phyloP scores from a whole-genome alignment of 371 early-diverging fungal genomes.

The Coemansia sp. region DNA sequence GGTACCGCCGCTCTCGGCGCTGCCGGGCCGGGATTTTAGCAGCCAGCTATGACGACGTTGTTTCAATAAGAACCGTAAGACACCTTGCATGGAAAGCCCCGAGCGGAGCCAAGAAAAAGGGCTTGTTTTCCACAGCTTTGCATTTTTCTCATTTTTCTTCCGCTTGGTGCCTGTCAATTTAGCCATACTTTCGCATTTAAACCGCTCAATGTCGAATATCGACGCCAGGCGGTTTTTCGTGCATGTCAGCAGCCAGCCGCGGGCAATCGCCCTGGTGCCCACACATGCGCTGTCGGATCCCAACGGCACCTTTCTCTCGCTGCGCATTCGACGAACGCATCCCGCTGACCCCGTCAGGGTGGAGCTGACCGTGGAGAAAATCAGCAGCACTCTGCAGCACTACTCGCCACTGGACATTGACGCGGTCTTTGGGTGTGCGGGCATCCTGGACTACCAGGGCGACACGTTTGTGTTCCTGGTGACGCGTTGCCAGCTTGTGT shows the following conservation, averaged over 20 bases:
- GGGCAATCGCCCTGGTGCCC: conserved; percentile 50
- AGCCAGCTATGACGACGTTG: neutral
- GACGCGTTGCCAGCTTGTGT: conserved; percentile 35
- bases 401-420: conserved; percentile 46
- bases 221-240: conserved; percentile 48
- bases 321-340: conserved; percentile 8
- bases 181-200: too few species aligned
- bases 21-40: conserved; percentile 8
- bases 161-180: neutral
- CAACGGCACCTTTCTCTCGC: conserved; percentile 24
- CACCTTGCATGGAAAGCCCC: too few species aligned
- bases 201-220: conserved; percentile 13
- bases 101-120: too few species aligned
- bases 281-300: conserved; percentile 33
- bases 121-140: neutral
- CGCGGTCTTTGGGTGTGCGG: conserved; percentile 44
- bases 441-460: conserved; percentile 44
- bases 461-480: conserved; percentile 46
- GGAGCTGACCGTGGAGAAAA: conserved; percentile 15
- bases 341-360: conserved; percentile 12
- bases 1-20: conserved; percentile 16
- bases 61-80: too few species aligned
- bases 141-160: neutral
- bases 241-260: conserved; percentile 42
- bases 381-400: conserved; percentile 17